A percentile compares a stretch with the other conserved stretches of the same genome.
Conservation (phyloP, 78 protist species). For the Ministeria vibrans region DNA sequence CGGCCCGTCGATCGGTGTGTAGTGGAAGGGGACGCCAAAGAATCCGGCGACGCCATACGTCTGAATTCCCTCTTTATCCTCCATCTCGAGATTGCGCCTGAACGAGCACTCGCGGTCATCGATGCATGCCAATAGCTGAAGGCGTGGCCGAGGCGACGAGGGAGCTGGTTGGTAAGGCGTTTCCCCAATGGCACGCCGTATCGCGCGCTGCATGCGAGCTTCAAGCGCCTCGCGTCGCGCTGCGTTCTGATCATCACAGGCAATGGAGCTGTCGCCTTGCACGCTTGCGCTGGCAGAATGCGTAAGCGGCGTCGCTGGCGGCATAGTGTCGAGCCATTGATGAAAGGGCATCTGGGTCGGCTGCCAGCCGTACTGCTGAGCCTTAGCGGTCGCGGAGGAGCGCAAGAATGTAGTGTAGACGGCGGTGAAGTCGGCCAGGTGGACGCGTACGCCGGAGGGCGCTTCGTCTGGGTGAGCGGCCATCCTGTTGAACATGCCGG, state of each 20-base stretch:
- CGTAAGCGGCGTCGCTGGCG: not conserved
- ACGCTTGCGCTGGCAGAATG: no score
- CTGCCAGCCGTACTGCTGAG: not conserved
- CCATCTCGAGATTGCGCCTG: not conserved
- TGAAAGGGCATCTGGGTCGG: not conserved
- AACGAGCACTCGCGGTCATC: not conserved
- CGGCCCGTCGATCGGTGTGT: slow-evolving; percentile 2
- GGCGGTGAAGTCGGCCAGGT: not conserved
- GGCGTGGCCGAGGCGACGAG: not conserved
- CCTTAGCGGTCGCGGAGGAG: not conserved
- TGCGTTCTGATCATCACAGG: not conserved
- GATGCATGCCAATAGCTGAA: not conserved
- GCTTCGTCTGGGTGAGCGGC: not conserved
- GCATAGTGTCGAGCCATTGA: not conserved
- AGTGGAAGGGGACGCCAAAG: slow-evolving; percentile 3
- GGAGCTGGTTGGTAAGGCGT: not conserved
- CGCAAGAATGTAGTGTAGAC: not conserved
- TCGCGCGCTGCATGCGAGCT: not conserved
- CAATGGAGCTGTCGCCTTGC: not conserved
- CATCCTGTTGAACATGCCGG: not conserved
- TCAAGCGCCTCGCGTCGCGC: not conserved
- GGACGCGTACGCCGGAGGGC: not conserved
- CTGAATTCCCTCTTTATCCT: not conserved
- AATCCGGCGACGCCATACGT: slow-evolving; percentile 7
- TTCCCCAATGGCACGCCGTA: not conserved